Percentiles rank a stretch among this genome's conserved stretches.
Conservation (phyloP, 352 stramenopile species). For the Globisporangium takayamanum region DNA sequence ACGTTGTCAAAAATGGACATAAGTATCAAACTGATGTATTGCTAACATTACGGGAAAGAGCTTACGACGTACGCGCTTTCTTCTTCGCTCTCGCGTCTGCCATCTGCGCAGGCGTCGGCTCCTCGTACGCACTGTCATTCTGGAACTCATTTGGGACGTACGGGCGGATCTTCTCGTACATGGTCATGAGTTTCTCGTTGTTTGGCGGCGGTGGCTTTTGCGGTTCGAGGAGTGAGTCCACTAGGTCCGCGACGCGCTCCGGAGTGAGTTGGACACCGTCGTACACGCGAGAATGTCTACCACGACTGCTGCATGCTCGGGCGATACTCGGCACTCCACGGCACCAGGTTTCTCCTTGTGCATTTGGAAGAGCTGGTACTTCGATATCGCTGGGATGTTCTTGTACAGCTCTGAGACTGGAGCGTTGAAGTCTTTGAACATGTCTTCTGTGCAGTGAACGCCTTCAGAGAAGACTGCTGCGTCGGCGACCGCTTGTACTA, state of each 20-base stretch:
- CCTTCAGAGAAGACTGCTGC: background rate
- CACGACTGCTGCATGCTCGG: background rate
- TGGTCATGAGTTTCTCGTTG: constrained; percentile 6
- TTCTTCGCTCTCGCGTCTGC: background rate
- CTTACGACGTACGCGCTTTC: background rate
- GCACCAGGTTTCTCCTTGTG: background rate
- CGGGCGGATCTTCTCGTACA: constrained; percentile 9
- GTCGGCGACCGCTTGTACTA: background rate
- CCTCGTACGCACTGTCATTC: background rate
- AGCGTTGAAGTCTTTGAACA: constrained; percentile 1
- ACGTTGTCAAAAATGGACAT: background rate
- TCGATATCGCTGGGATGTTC: background rate
- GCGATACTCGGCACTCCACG: background rate
- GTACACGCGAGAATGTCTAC: background rate
- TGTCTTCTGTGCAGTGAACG: background rate
- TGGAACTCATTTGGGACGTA: constrained; percentile 15
- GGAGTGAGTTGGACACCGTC: background rate
- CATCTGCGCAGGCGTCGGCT: background rate
- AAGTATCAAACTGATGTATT: background rate
- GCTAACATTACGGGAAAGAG: background rate
- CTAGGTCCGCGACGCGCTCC: background rate
- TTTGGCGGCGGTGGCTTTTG: constrained; percentile 8
- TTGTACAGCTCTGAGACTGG: background rate
- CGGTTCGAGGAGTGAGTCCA: background rate
- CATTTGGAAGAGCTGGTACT: background rate